Evolutionary conservation across 2,329 filamentous ascomycete species (phyloP).

Genomic region (Xylariomycetidae sp.): DNA sequence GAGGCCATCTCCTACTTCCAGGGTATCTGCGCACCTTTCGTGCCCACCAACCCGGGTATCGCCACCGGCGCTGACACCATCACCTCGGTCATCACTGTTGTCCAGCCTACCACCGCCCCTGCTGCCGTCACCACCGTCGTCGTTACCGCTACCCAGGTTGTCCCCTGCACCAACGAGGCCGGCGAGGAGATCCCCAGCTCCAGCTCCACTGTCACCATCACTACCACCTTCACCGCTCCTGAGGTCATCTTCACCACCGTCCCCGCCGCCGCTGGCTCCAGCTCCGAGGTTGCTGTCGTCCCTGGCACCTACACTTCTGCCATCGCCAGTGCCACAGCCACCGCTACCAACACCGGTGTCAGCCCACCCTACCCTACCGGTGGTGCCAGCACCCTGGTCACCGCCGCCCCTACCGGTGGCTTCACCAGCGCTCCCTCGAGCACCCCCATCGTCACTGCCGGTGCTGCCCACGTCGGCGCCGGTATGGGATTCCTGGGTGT

Average conservation of each 20-base stretch:
- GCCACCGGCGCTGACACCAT: constrained; percentile 67
- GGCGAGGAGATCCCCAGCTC: constrained; percentile 45
- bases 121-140: constrained; percentile 43
- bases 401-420: constrained; percentile 33
- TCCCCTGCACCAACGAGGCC: constrained; percentile 43
- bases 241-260: constrained; percentile 34
- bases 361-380: constrained; percentile 33
- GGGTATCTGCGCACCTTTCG: constrained; percentile 79
- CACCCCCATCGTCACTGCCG: constrained; percentile 25
- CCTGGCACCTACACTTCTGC: constrained; percentile 32
- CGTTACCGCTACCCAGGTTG: constrained; percentile 46
- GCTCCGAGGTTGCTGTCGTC: constrained; percentile 34
- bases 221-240: constrained; percentile 42
- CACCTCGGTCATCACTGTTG: constrained; percentile 55
- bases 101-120: constrained; percentile 36
- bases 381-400: constrained; percentile 29
- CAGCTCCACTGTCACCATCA: constrained; percentile 41
- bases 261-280: constrained; percentile 28
- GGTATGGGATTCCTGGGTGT: constrained; percentile 42
- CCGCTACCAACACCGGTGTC: constrained; percentile 29
- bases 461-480: constrained; percentile 31
- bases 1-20: constrained; percentile 79
- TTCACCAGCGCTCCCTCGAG: constrained; percentile 12
- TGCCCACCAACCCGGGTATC: constrained; percentile 76
- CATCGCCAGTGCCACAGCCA: constrained; percentile 20